Evolutionary conservation across 805 yeast genomes (phyloP), one percentile per base, ranked within the genome.

Genomic region (Ogataea populi-albae): DNA sequence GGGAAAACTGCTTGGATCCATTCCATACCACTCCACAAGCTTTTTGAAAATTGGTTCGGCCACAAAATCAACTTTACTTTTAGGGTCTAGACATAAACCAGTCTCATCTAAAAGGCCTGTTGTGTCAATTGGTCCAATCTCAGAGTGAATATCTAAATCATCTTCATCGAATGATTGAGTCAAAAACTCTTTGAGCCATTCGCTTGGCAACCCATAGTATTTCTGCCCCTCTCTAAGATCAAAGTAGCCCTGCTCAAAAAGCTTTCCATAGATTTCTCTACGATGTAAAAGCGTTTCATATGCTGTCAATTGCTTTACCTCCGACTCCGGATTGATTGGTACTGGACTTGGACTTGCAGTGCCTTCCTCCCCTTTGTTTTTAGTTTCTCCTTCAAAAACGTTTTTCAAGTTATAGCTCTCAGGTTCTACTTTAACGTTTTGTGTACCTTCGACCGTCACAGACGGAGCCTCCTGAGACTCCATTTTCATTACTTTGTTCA

Each of bases 21-120:
- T 33, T 0, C 83, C 84, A 54, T 78, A 80, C 79, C 82, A 75
- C 21, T 65, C 62, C 1, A 53, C 56, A 7, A 81, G 54, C 39
- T 63, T 50, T 3, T 63, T 49, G 45, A 75, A 80, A 3, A 72
- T 64, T 4, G 61, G 55, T 5, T 69, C 70, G 0, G 75, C 60
- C 1, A 81, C 57, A 50, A 35, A 58, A 23, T 39, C 66, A 49
- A 10, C 67, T 60, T 32, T 47, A 31, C 12, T 37, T 20, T 15
- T 43, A 32, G 43, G 50, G 46, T 46, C 34, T 5, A 43, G 23
- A 40, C 77, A 65, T 23, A 67, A 57, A 2, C 77, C 77, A 28
- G 59, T 57, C 11, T 58, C 62, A 39, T 68, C 73, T n/a, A 72
- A 60, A 12, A 81, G 61, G 0, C 61, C 42, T 2, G 52, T 38